Evolutionary conservation across 345 rosid genomes (phyloP).

Genomic region (Syzygium aromaticum): DNA sequence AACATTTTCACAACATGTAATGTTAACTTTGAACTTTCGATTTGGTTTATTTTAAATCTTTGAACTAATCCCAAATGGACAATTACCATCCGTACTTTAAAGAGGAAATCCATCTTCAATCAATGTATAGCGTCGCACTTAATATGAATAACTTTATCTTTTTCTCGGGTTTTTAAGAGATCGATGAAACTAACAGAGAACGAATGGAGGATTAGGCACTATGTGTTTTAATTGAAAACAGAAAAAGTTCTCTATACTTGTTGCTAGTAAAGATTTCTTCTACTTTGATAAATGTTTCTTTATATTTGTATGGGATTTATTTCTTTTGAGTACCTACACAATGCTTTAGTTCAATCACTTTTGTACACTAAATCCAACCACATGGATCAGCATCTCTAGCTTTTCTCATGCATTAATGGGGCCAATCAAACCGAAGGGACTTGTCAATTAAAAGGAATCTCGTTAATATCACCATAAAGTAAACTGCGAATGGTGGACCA

Average conservation of each 20-base stretch:
- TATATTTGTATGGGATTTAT: background rate
- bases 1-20: background rate
- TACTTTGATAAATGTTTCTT: background rate
- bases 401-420: background rate
- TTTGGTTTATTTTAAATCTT: background rate
- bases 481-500: background rate
- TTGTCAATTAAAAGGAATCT: background rate
- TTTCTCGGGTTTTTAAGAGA: background rate
- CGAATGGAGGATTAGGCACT: background rate
- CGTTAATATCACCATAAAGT: background rate
- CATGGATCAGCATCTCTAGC: background rate
- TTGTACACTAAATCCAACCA: background rate
- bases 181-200: background rate
- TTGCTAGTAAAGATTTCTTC: background rate
- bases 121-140: fast-evolving
- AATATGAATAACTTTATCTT: background rate
- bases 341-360: background rate
- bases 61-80: background rate
- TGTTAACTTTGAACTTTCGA: background rate
- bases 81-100: background rate
- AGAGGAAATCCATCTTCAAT: background rate
- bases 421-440: background rate
- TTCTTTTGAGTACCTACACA: background rate
- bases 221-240: background rate
- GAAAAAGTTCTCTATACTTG: background rate